Percentiles rank a stretch among this genome's conserved stretches.
phyloP scores from a whole-genome alignment of 306 rosid species.

The Herpetospermum pedunculosum region DNA sequence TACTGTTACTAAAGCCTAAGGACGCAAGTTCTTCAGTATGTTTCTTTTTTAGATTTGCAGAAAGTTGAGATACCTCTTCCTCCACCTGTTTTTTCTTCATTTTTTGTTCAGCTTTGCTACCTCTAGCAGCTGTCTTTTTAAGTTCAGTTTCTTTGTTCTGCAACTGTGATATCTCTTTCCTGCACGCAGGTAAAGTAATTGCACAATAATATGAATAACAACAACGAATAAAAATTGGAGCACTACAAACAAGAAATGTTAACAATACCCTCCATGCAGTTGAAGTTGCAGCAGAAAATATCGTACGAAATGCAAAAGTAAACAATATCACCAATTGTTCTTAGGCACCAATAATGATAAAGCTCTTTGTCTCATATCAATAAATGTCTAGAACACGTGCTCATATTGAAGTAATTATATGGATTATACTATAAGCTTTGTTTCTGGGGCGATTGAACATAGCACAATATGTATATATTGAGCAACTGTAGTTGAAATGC shows the following conservation, averaged over 20 bases:
- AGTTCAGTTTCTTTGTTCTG: conserved; percentile 73
- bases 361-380: background rate
- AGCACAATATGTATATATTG: background rate
- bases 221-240: background rate
- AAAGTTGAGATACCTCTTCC: conserved; percentile 70
- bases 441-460: background rate
- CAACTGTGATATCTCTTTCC: conserved; percentile 68
- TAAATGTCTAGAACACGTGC: background rate
- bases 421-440: background rate
- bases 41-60: conserved; percentile 58
- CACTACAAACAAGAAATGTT: background rate
- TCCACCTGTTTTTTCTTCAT: conserved; percentile 90
- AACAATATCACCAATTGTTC: background rate
- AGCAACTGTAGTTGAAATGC: background rate
- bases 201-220: background rate
- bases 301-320: background rate
- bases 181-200: conserved; percentile 19
- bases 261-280: background rate
- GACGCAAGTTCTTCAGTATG: conserved; percentile 56
- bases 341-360: background rate
- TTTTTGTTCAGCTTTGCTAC: conserved; percentile 95
- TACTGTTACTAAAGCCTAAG: conserved; percentile 48
- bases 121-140: conserved; percentile 80
- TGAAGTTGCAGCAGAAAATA: background rate
- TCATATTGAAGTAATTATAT: background rate